phyloP scores from a whole-genome alignment of 2,329 filamentous ascomycete genomes.

The Aspergillus amoenus region DNA sequence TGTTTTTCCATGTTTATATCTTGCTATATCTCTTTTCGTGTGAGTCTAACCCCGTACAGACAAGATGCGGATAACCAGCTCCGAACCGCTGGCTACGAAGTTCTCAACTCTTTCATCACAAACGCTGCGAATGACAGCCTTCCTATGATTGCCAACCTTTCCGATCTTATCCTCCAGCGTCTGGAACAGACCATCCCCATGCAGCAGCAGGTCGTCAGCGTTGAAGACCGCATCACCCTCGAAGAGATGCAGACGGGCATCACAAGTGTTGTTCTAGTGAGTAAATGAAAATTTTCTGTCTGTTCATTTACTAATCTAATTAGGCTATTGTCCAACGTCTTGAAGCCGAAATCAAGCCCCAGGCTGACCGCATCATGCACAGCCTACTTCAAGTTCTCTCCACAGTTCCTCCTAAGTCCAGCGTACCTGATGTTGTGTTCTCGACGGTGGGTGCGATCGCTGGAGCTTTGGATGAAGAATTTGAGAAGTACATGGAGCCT shows the following conservation, averaged over 20 bases:
- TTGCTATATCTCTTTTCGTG: neutral
- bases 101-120: constrained; percentile 89
- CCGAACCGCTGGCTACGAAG: constrained; percentile 93
- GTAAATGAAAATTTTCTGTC: constrained; percentile 8
- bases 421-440: constrained; percentile 91
- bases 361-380: constrained; percentile 93
- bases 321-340: constrained; percentile 83
- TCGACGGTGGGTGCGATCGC: constrained; percentile 89
- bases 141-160: constrained; percentile 74
- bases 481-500: constrained; percentile 95
- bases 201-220: constrained; percentile 90
- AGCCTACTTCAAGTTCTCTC: constrained; percentile 77
- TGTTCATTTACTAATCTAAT: constrained; percentile 13
- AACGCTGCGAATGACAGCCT: constrained; percentile 88
- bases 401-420: constrained; percentile 79
- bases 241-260: constrained; percentile 98
- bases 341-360: constrained; percentile 85
- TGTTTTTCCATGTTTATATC: constrained; percentile 12
- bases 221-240: constrained; percentile 92
- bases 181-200: constrained; percentile 86
- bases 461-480: constrained; percentile 87
- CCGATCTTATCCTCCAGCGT: constrained; percentile 84
- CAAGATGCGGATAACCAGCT: constrained; percentile 81
- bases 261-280: constrained; percentile 76
- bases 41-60: constrained; percentile 27